A percentile compares a stretch with the other conserved stretches of the same genome.
Evolutionary conservation across 495 filamentous ascomycete species (phyloP).

Genomic region (Daldinia grandis): DNA sequence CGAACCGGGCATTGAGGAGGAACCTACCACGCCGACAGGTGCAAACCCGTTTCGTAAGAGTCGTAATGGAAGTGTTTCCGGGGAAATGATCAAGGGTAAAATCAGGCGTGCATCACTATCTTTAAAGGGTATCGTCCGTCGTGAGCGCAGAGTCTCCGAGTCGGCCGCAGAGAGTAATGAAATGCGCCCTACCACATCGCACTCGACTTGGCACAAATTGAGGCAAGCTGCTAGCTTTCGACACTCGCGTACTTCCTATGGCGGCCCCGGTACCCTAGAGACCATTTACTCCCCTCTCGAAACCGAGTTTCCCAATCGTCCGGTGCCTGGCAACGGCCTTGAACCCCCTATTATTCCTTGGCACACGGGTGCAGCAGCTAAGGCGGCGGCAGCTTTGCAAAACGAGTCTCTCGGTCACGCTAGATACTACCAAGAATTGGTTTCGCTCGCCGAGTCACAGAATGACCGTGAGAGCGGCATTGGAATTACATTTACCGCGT

Average conservation of each 20-base stretch:
- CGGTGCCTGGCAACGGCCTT: slow-evolving; percentile 57
- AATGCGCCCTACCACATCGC: slow-evolving; percentile 56
- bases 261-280: slow-evolving; percentile 44
- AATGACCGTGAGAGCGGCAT: slow-evolving; percentile 81
- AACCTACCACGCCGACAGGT: slow-evolving; percentile 24
- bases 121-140: slow-evolving; percentile 56
- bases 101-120: slow-evolving; percentile 62
- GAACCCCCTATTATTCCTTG: slow-evolving; percentile 63
- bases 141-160: slow-evolving; percentile 57
- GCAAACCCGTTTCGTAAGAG: slow-evolving; percentile 29
- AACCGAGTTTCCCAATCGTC: slow-evolving; percentile 50
- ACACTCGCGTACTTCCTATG: slow-evolving; percentile 52
- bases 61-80: slow-evolving; percentile 49
- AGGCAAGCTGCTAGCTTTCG: slow-evolving; percentile 60
- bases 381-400: slow-evolving; percentile 72
- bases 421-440: slow-evolving; percentile 42
- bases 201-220: slow-evolving; percentile 58
- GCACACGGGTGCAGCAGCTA: slow-evolving; percentile 71
- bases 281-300: slow-evolving; percentile 46
- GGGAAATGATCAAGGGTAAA: slow-evolving; percentile 51
- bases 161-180: slow-evolving; percentile 44
- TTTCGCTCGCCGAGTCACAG: slow-evolving; percentile 47
- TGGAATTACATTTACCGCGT: slow-evolving; percentile 71
- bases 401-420: slow-evolving; percentile 59
- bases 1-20: slow-evolving; percentile 32